phyloP scores from a whole-genome alignment of 208 protist genomes.

The Phytomonas sp. region DNA sequence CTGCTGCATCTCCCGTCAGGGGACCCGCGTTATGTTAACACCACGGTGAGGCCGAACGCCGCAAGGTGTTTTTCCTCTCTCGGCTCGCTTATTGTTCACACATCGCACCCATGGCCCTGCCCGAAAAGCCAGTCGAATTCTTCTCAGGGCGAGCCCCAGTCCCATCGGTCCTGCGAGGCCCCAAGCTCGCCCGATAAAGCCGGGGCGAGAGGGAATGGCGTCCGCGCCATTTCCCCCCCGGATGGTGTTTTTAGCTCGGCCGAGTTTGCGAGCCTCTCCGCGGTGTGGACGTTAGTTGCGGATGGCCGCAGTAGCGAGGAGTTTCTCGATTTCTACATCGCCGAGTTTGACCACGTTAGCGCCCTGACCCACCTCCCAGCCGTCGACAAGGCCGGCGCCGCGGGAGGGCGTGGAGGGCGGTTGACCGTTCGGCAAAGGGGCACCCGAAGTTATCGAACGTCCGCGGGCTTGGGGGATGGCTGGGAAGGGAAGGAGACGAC shows the following conservation, averaged over 20 bases:
- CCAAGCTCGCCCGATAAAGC: background rate
- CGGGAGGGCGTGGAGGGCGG: background rate
- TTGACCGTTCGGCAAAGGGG: background rate
- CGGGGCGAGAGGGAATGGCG: background rate
- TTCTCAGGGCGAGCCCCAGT: background rate
- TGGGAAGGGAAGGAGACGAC: slow-evolving; percentile 24
- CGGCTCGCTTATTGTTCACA: slow-evolving; percentile 30
- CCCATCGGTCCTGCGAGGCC: background rate
- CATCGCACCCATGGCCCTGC: background rate
- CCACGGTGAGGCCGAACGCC: slow-evolving; percentile 24
- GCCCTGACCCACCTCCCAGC: slow-evolving; percentile 28
- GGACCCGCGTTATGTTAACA: slow-evolving; percentile 18
- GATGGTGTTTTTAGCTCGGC: background rate
- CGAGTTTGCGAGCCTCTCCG: slow-evolving; percentile 7
- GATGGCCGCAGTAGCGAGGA: slow-evolving; percentile 57
- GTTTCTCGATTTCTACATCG: slow-evolving; percentile 56
- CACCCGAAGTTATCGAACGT: background rate
- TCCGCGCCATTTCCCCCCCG: background rate
- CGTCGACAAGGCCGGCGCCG: slow-evolving; percentile 15
- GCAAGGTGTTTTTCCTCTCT: slow-evolving; percentile 28
- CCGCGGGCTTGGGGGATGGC: background rate
- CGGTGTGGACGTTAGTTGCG: slow-evolving; percentile 42
- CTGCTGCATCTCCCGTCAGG: slow-evolving; percentile 37
- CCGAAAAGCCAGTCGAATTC: background rate
- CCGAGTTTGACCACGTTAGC: slow-evolving; percentile 55